These are phyloP conservation scores for Metarhizium sp. DNA, from an alignment of 2,329 filamentous ascomycete genomes.

Conservation along the genomic window DNA sequence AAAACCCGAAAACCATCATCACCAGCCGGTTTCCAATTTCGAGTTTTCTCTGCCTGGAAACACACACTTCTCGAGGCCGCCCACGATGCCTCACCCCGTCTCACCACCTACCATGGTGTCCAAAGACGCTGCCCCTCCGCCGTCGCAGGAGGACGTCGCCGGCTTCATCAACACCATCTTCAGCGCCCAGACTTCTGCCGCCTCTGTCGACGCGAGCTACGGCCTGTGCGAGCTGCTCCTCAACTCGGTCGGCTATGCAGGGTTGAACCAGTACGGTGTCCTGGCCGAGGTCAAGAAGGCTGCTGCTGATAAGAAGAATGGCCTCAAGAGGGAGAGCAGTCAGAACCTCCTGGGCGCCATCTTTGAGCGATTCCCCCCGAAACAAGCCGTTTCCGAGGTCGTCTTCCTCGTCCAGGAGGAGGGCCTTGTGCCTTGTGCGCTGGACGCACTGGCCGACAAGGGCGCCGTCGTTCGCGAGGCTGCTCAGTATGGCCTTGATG, in stretches of 20 bases:
- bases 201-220: conserved; percentile 57
- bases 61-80: background rate
- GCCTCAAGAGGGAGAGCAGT: conserved; percentile 73
- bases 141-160: conserved; percentile 56
- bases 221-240: conserved; percentile 50
- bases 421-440: conserved; percentile 58
- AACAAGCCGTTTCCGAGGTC: conserved; percentile 70
- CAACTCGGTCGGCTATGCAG: conserved; percentile 42
- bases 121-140: conserved; percentile 42
- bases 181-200: conserved; percentile 56
- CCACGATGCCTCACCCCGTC: conserved; percentile 38
- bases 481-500: conserved; percentile 88
- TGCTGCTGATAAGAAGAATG: conserved; percentile 88
- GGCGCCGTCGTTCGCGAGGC: conserved; percentile 80
- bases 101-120: conserved; percentile 40
- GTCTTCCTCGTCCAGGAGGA: conserved; percentile 76
- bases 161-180: conserved; percentile 60
- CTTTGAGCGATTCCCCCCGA: conserved; percentile 77
- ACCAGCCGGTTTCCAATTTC: background rate
- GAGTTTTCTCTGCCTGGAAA: no score
- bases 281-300: conserved; percentile 57
- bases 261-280: conserved; percentile 44
- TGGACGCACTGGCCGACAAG: conserved; percentile 88
- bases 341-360: conserved; percentile 93
- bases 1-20: background rate